Conservation (phyloP, 371 early-diverging fungal genomes). For the Mucor velutinosus region DNA sequence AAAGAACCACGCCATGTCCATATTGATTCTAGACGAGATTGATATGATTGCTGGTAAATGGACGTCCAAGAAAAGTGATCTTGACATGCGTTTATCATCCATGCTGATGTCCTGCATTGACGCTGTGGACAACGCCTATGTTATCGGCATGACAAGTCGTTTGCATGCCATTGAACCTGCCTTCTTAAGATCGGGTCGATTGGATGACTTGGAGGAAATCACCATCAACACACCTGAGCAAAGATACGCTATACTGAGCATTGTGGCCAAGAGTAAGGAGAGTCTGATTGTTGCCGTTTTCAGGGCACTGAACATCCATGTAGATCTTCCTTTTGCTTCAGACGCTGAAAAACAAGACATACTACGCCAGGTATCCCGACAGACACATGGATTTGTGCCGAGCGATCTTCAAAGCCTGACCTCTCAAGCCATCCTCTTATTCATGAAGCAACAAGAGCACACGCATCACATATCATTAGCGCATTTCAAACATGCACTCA, state of each 20-base stretch:
- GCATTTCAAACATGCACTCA: constrained; percentile 53
- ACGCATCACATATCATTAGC: not conserved
- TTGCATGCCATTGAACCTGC: constrained; percentile 56
- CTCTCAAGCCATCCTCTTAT: constrained; percentile 48
- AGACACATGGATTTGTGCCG: constrained; percentile 92
- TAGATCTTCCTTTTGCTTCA: constrained; percentile 60
- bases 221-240: constrained; percentile 50
- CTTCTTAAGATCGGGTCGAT: constrained; percentile 60
- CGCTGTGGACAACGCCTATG: constrained; percentile 35
- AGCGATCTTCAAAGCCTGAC: constrained; percentile 75
- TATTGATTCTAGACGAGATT: constrained; percentile 65
- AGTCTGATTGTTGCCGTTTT: not conserved
- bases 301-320: not conserved
- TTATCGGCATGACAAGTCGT: constrained; percentile 63
- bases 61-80: constrained; percentile 42
- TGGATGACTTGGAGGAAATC: constrained; percentile 56
- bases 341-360: constrained; percentile 46
- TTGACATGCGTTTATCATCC: constrained; percentile 35
- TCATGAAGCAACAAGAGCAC: constrained; percentile 37
- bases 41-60: constrained; percentile 57
- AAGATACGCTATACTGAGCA: constrained; percentile 46
- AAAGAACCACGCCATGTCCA: constrained; percentile 30
- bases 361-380: constrained; percentile 83
- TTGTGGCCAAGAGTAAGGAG: constrained; percentile 51
- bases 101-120: constrained; percentile 44